phyloP scores from a whole-genome alignment of 2,329 filamentous ascomycete species.

The Phyllosticta ampelicida region DNA sequence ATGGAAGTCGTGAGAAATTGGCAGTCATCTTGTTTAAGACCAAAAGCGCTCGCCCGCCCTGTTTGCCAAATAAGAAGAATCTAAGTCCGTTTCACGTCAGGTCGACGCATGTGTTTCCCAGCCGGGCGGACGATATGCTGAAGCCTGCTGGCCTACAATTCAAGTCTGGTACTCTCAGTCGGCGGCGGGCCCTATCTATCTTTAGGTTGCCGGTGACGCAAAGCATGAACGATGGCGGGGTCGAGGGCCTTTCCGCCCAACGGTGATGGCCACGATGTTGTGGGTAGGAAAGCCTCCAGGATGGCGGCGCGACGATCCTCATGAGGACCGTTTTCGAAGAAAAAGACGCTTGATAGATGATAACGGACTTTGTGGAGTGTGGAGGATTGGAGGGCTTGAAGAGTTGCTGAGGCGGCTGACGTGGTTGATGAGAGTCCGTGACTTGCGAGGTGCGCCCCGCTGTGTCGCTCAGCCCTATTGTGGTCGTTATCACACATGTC shows the following conservation, averaged over 20 bases:
- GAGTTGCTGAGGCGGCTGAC: not conserved
- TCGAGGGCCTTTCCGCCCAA: not conserved
- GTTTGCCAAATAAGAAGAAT: not conserved
- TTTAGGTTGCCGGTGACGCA: not conserved
- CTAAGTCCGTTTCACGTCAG: not conserved
- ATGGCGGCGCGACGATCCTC: not conserved
- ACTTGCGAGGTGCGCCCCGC: too few species aligned
- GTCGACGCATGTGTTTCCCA: not conserved
- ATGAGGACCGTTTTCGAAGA: not conserved
- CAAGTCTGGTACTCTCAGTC: not conserved
- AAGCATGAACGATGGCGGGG: not conserved
- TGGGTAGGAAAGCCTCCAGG: not conserved
- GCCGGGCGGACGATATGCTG: not conserved
- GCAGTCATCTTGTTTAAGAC: too few species aligned
- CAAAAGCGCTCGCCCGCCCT: not conserved
- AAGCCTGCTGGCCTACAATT: not conserved
- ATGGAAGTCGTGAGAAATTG: not conserved
- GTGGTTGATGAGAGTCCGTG: not conserved
- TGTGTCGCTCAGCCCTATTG: too few species aligned
- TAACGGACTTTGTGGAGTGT: not conserved
- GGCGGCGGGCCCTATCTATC: not conserved
- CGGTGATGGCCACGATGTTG: not conserved
- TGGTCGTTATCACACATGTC: too few species aligned
- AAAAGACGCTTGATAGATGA: too few species aligned
- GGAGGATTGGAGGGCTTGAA: not conserved